Evolutionary conservation across 331 rosid species (phyloP), one percentile per base, ranked within the genome.

Genomic region (Malus hybrid): DNA sequence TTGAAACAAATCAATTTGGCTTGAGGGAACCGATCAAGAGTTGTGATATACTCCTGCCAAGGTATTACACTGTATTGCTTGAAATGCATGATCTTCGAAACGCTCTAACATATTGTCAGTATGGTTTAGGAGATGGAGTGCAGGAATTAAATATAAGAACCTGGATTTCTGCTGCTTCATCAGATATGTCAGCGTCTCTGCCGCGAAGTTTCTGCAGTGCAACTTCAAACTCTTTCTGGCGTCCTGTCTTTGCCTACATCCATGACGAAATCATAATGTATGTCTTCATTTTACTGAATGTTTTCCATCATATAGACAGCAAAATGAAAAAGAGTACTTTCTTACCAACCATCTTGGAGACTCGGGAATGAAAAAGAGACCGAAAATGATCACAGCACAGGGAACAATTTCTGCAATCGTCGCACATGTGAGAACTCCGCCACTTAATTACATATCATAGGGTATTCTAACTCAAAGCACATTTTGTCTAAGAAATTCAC

Each of bases 301-400:
- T 68, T 71, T 1, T 36, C 39, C 63, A 8, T 19, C 20, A 56
- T 42, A 42, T 22, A 66, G 19, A 20, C 10, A 63, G 52, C 1
- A 30, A 61, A 53, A 29, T 6, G 29, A 61, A 46, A 1, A 10
- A 24, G 13, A 39, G 24, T 18, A 32, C 18, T 12, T 87, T 75
- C 92, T 84, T 82, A 90, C 99, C 82, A 92, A 85, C 96, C 97
- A 94, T 92, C 99, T 90, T 26, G 99, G 99, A 85, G 97, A 94
- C 85, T 94, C 99, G 0, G 96, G 97, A 78, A 94, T 89, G 81
- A 92, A 79, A 83, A 92, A 75, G 53, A 92, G 91, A 85, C 99
- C 99, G 56, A 92, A 70, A 75, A 85, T 80, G 84, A 89, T 78
- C 52, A 94, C 71, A 72, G 88, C 92, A 33, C 91, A 84, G 30